Evolutionary conservation across 208 protist genomes (phyloP), one percentile per base, ranked within the genome.

Genomic region (Trypanosoma melophagium): DNA sequence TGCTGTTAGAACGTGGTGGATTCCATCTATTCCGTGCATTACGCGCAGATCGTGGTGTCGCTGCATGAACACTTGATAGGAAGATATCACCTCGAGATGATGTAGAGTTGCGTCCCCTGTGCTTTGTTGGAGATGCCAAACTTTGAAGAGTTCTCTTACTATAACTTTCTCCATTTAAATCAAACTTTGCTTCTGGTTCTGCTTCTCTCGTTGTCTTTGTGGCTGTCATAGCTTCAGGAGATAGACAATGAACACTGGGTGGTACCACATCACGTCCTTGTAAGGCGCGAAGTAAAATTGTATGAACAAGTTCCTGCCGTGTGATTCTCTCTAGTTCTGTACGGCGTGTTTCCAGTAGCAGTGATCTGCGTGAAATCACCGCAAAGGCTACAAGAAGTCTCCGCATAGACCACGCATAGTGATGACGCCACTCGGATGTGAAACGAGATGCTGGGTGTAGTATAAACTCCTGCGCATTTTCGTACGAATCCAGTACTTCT

Each of bases 231-330:
- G 42, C 42, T 10, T 47, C 42, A 55, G 24, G 54, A 59, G 17
- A 59, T 19, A 47, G 7, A 28, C 7, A 69, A 40, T 16, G 19
- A n/a, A n/a, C 10, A 41, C 38, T 51, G 2, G 41, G 55, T 13
- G 53, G 56, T 3, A 66, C 16, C 3, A 66, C 38, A 44, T 58
- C 25, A 22, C 62, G 42, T 31, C 70, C 70, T 19, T 69, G 54
- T n/a, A 57, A 57, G 2, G 63, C 62, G 24, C 62, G 45, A 31
- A 76, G 63, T 16, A 76, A 60, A 19, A 55, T 62, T 22, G 70
- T 65, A 40, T 76, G 56, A 50, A 58, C 40, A 41, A 69, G 25
- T 56, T 76, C 70, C n/a, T 60, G 57, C 5, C 40, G 38, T 12
- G 57, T 25, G 2, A 76, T 56, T 49, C 19, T 14, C 40, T 59